Evolutionary conservation across 306 rosid genomes (phyloP).

Genomic region (Nissolia schottii): DNA sequence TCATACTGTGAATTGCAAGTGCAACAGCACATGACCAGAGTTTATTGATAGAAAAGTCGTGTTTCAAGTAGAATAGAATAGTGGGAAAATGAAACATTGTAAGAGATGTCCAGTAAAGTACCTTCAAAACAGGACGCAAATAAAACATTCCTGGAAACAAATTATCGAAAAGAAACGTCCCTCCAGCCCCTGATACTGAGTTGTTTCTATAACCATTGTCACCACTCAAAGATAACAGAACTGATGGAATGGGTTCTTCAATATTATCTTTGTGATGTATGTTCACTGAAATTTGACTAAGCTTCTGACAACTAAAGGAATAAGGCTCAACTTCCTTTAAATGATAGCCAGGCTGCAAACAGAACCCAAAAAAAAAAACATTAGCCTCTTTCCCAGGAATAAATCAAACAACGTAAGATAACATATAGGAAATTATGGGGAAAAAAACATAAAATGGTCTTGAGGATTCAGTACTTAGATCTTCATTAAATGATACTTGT

Average conservation of each 20-base stretch:
- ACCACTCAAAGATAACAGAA: constrained; percentile 89
- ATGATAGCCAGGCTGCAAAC: constrained; percentile 85
- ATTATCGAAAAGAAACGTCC: constrained; percentile 64
- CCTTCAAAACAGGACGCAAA: constrained; percentile 96
- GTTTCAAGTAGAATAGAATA: constrained; percentile 3
- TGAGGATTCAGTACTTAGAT: neutral
- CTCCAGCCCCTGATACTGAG: constrained; percentile 79
- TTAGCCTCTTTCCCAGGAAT: neutral
- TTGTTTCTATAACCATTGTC: constrained; percentile 94
- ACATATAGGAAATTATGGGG: constrained; percentile 17
- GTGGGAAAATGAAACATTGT: constrained; percentile 20
- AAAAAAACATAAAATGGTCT: neutral
- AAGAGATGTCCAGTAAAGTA: constrained; percentile 28
- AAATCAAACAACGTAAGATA: constrained; percentile 12
- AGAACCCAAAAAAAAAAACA: neutral
- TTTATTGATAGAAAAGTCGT: neutral
- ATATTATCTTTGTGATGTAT: constrained; percentile 68
- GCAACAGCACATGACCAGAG: constrained; percentile 11
- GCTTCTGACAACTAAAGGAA: constrained; percentile 95
- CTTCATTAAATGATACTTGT: neutral
- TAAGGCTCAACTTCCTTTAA: constrained; percentile 69
- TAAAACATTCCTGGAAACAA: constrained; percentile 96
- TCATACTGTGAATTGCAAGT: constrained; percentile 3
- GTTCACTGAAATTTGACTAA: constrained; percentile 77
- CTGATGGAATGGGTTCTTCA: constrained; percentile 75